phyloP scores from a whole-genome alignment of 768 basidiomycete species.

The Clitopilus passeckerianus region DNA sequence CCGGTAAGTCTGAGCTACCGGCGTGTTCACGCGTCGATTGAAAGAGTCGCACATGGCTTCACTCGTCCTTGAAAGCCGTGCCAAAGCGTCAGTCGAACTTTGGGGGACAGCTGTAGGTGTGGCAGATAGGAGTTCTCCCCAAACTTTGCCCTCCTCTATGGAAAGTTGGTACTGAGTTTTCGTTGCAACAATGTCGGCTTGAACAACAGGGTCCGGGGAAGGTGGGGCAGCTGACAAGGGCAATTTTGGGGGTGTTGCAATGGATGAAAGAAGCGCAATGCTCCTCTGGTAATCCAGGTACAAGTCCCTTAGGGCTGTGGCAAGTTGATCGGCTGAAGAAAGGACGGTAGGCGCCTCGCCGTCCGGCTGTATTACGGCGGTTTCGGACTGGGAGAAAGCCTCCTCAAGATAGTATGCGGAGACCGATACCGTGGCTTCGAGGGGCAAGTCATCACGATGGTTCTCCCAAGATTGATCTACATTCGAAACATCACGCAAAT shows the following conservation, averaged over 20 bases:
- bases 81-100: slow-evolving; percentile 7
- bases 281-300: slow-evolving; percentile 47
- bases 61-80: slow-evolving; percentile 45
- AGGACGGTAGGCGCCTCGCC: not conserved
- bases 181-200: slow-evolving; percentile 46
- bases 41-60: slow-evolving; percentile 59
- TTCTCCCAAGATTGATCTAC: too few species aligned
- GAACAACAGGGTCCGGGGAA: slow-evolving; percentile 24
- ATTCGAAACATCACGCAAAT: too few species aligned
- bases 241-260: slow-evolving; percentile 16
- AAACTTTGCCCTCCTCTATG: slow-evolving; percentile 56
- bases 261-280: slow-evolving; percentile 35
- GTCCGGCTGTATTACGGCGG: too few species aligned
- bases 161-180: slow-evolving; percentile 58
- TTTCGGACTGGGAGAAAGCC: too few species aligned
- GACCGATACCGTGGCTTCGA: too few species aligned
- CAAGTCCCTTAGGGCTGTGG: slow-evolving; percentile 34
- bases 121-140: slow-evolving; percentile 38
- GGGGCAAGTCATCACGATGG: too few species aligned
- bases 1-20: slow-evolving; percentile 60
- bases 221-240: not conserved
- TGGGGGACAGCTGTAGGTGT: slow-evolving; percentile 2
- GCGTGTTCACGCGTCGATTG: slow-evolving; percentile 52
- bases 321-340: slow-evolving; percentile 20
- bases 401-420: too few species aligned